Conservation (phyloP, 495 filamentous ascomycete species). For the Penicillium coffeae region DNA sequence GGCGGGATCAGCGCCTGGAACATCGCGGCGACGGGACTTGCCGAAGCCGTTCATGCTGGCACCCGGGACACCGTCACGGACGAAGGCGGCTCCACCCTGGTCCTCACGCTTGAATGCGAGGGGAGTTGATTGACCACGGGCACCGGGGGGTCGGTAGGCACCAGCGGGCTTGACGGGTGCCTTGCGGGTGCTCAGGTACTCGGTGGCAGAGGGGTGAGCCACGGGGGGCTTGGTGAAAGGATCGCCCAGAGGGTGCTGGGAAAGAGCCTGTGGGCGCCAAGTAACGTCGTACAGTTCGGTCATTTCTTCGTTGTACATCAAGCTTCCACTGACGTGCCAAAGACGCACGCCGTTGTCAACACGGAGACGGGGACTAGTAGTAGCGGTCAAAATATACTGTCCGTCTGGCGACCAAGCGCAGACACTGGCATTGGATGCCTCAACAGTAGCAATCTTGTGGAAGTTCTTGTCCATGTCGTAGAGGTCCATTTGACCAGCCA, state of each 20-base stretch:
- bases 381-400: conserved; percentile 90
- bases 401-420: conserved; percentile 97
- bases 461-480: conserved; percentile 93
- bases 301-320: conserved; percentile 95
- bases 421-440: conserved; percentile 90
- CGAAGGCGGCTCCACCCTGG: conserved; percentile 86
- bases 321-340: conserved; percentile 84
- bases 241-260: conserved; percentile 60
- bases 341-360: conserved; percentile 96
- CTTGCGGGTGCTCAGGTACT: conserved; percentile 79
- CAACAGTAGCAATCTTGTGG: conserved; percentile 85
- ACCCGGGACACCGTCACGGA: conserved; percentile 69
- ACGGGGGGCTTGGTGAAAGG: conserved; percentile 72
- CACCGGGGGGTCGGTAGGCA: conserved; percentile 95
- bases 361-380: conserved; percentile 86
- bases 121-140: conserved; percentile 81
- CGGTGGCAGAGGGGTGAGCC: conserved; percentile 79
- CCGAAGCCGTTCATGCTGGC: conserved; percentile 76
- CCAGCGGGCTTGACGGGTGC: conserved; percentile 92
- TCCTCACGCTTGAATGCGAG: conserved; percentile 97
- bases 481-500: conserved; percentile 95
- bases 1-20: conserved; percentile 73
- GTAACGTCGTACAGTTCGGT: conserved; percentile 87
- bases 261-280: conserved; percentile 74
- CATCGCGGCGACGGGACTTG: conserved; percentile 59